phyloP scores from a whole-genome alignment of 345 rosid genomes.

The Raphanus raphanistrum region DNA sequence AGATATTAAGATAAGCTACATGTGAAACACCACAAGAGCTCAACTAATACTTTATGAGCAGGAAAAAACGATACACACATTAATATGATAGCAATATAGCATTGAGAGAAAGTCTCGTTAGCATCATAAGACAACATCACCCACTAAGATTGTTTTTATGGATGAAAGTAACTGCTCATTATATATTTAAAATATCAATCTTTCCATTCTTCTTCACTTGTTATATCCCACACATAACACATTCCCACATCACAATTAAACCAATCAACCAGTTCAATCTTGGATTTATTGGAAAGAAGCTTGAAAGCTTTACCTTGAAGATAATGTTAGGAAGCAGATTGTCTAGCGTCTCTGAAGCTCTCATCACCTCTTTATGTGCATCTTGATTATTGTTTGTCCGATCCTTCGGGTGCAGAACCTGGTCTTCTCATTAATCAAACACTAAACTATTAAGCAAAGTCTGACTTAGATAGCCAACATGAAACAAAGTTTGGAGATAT shows the following conservation, averaged over 20 bases:
- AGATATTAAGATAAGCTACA: neutral
- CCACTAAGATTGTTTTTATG: neutral
- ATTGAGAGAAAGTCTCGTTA: neutral
- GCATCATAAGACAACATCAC: neutral
- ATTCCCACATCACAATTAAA: neutral
- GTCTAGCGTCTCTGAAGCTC: conserved; percentile 81
- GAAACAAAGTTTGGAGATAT: neutral
- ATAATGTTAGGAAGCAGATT: conserved; percentile 52
- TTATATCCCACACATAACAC: neutral
- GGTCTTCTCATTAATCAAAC: conserved; percentile 47
- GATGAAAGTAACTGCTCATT: neutral
- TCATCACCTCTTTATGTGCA: conserved; percentile 62
- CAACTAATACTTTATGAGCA: neutral
- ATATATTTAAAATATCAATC: neutral
- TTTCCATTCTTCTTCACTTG: neutral
- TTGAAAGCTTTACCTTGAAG: neutral
- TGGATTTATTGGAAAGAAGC: neutral
- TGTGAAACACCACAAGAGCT: neutral
- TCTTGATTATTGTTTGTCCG: conserved; percentile 82
- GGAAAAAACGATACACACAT: neutral
- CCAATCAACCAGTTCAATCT: too few relatives aligned
- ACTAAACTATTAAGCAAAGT: conserved; percentile 15
- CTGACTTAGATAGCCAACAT: conserved; percentile 8
- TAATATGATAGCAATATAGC: neutral
- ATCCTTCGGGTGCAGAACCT: conserved; percentile 51